Percentiles rank a stretch among this genome's conserved stretches.
phyloP scores from a whole-genome alignment of 1,139 yeast genomes.

The Hansenula sp. region DNA sequence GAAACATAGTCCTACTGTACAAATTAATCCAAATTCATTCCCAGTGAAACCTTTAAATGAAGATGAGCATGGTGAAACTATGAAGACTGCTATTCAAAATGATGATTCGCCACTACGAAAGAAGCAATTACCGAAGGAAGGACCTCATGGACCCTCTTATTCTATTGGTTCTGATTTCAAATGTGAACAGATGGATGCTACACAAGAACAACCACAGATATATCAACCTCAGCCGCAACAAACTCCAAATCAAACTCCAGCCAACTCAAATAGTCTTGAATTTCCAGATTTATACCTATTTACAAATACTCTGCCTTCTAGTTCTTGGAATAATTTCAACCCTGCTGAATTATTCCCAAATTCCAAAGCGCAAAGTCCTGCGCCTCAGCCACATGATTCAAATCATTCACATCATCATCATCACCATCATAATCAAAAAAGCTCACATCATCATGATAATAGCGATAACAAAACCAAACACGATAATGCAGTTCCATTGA shows the following conservation, averaged over 20 bases:
- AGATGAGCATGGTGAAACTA: background rate
- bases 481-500: background rate
- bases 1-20: background rate
- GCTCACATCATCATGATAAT: no score
- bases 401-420: background rate
- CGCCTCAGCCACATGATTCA: background rate
- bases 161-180: background rate
- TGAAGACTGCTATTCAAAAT: no score
- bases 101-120: no score
- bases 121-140: no score
- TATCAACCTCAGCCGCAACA: constrained; percentile 1
- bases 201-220: background rate
- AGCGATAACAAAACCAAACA: constrained; percentile 5
- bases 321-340: constrained; percentile 14
- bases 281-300: constrained; percentile 24
- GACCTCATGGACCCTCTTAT: background rate
- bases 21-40: constrained; percentile 1
- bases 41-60: background rate
- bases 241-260: background rate
- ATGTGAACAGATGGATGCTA: background rate
- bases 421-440: background rate
- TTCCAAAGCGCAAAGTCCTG: background rate
- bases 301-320: constrained; percentile 20
- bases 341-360: constrained; percentile 22
- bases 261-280: constrained; percentile 8